Conservation (phyloP, 345 rosid species). For the Salix koriyanagi region DNA sequence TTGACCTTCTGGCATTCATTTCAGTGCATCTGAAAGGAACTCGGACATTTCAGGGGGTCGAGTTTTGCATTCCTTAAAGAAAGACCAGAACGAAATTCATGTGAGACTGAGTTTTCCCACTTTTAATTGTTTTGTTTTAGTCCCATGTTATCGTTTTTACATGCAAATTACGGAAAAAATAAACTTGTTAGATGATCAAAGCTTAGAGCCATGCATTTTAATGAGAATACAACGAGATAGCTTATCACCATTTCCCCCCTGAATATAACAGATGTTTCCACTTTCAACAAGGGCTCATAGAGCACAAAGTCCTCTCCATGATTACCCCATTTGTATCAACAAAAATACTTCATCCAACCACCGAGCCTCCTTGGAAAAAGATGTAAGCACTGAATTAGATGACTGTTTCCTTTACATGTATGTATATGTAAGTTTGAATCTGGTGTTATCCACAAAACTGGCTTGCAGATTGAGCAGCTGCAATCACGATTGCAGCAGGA, state of each 20-base stretch:
- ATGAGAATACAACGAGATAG: not conserved
- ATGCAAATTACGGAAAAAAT: not conserved
- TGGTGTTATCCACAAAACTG: slow-evolving; percentile 6
- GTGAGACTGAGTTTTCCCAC: slow-evolving; percentile 33
- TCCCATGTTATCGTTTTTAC: slow-evolving; percentile 4
- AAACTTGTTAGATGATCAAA: not conserved
- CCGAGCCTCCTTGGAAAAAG: slow-evolving; percentile 70
- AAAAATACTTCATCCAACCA: slow-evolving; percentile 39
- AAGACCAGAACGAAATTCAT: slow-evolving; percentile 33
- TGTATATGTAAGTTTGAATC: not conserved
- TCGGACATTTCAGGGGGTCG: slow-evolving; percentile 31
- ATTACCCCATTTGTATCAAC: slow-evolving; percentile 16
- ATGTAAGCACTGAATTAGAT: slow-evolving; percentile 43
- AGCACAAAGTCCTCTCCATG: slow-evolving; percentile 44
- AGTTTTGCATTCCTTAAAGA: slow-evolving; percentile 26
- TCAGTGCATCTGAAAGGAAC: slow-evolving; percentile 70
- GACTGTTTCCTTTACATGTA: slow-evolving; percentile 2
- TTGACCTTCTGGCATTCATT: slow-evolving; percentile 12
- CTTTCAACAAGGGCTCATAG: slow-evolving; percentile 32
- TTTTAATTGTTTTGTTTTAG: not conserved
- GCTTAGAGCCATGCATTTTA: not conserved
- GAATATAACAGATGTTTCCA: slow-evolving; percentile 41
- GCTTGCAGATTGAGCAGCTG: slow-evolving; percentile 73
- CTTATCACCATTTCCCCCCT: not conserved
- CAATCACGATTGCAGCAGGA: slow-evolving; percentile 74